Conservation (phyloP, 1,284 basidiomycete species). For the Lentinula novae-zelandiae region DNA sequence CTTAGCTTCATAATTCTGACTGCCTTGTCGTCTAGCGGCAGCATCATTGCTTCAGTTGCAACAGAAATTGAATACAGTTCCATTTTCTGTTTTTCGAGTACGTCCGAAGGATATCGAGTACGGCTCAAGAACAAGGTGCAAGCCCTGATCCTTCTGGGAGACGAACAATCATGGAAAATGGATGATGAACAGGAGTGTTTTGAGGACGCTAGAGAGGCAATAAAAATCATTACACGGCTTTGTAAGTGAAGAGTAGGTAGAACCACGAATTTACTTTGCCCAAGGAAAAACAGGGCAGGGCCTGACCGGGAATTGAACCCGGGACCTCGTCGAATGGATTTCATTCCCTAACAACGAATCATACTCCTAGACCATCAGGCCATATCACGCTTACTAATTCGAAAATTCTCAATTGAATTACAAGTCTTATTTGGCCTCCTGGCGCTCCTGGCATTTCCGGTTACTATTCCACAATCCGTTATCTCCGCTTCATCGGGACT, state of each 20-base stretch:
- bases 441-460: too few species aligned
- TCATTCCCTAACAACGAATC: not conserved
- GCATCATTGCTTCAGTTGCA: slow-evolving; percentile 2
- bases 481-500: too few species aligned
- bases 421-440: too few species aligned
- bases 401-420: too few species aligned
- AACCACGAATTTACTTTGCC: too few species aligned
- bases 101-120: slow-evolving; percentile 6
- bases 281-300: not conserved
- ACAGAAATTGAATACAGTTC: slow-evolving; percentile 11
- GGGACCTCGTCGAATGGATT: not conserved
- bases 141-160: not conserved
- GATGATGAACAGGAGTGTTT: not conserved
- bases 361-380: not conserved
- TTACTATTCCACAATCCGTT: too few species aligned
- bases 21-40: not conserved
- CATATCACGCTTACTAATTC: not conserved
- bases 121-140: not conserved
- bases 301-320: not conserved
- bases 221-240: not conserved
- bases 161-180: not conserved
- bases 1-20: not conserved
- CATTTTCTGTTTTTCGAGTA: slow-evolving; percentile 8
- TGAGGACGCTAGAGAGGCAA: slow-evolving; percentile 9
- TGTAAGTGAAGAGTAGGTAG: not conserved